Evolutionary conservation across 768 basidiomycete species (phyloP), one percentile per base, ranked within the genome.

Genomic region (Clitopilus passeckerianus): DNA sequence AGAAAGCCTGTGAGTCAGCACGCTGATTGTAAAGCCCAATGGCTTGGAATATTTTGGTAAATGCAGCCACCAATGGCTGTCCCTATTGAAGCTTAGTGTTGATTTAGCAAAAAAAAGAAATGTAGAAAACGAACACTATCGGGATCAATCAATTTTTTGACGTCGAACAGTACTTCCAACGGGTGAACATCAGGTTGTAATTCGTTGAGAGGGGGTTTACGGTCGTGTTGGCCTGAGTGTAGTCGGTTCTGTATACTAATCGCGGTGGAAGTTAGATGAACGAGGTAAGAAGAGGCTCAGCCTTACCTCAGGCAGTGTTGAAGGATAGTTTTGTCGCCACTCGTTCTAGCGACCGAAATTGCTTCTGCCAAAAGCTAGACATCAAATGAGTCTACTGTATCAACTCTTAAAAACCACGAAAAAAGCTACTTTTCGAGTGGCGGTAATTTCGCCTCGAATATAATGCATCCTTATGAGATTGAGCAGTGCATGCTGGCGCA

Each of bases 391-490:
- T 27, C 14, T 5, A 30, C 9, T 24, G 23, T 53, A 56, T 20
- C 3, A 50, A 41, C 37, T 12, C n/a, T 24, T 35, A 55, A 33
- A 2, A 5, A 60, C n/a, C n/a, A 16, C 16, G 16, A 16, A 6
- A 12, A 6, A 50, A 53, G 43, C 8, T 59, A 88, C 91, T 77
- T 90, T 83, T 57, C 84, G 80, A 24, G 87, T 87, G 35, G 89
- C 89, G 14, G 77, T 76, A 65, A 77, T 80, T 70, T 94, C 91
- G 44, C 82, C 79, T 18, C 84, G 81, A 37, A 84, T 72, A 68
- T 89, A 93, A 66, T 94, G 89, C 80, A 91, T 84, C 33, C 87
- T 82, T 23, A 89, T 87, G 15, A 94, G 73, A 63, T 90, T 89
- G 41, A 94, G 76, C 59, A 94, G 70, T 1, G 90, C 90, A 67